Evolutionary conservation across 2,329 filamentous ascomycete genomes (phyloP), one percentile per base, ranked within the genome.

Genomic region (Helminthosporium solani): DNA sequence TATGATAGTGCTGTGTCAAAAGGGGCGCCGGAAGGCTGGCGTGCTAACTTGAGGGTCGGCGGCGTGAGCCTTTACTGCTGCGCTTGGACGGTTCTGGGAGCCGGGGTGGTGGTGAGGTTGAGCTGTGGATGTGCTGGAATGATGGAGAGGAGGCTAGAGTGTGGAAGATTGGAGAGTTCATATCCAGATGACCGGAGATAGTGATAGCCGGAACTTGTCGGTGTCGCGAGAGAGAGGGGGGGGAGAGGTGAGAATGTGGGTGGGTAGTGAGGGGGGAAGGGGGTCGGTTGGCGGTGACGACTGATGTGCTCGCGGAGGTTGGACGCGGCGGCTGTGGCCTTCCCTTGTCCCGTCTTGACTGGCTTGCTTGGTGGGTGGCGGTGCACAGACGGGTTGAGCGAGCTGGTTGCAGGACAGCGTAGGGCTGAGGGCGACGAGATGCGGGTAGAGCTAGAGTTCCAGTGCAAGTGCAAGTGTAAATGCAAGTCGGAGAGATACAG

Each of bases 151-250:
- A 52, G 46, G 55, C 49, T 56, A 40, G 36, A 55, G 52, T 39
- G 54, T 40, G 50, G 44, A 54, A 47, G 54, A 47, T 60, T 63
- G 61, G 50, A 63, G 59, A 52, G 57, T 57, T 63, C 66, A 69
- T 69, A 49, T 67, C 66, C 63, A 66, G 60, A 49, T 49, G 46
- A 46, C 33, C 53, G 44, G 40, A 53, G 40, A 49, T 58, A 58
- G 47, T 53, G 55, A 56, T 55, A 50, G 54, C 19, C 19, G 31
- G 18, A 27, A 20, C 5, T 7, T 25, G 9, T 38, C 16, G 20
- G 23, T 38, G 20, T 18, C 18, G 16, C 18, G 16, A 19, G 42
- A 33, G 31, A n/a, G n/a, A n/a, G n/a, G n/a, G n/a, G n/a, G n/a
- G n/a, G n/a, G n/a, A n/a, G n/a, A n/a, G n/a, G n/a, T n/a, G n/a